Evolutionary conservation across 805 yeast species (phyloP).

Genomic region (Yarrowia sp.): DNA sequence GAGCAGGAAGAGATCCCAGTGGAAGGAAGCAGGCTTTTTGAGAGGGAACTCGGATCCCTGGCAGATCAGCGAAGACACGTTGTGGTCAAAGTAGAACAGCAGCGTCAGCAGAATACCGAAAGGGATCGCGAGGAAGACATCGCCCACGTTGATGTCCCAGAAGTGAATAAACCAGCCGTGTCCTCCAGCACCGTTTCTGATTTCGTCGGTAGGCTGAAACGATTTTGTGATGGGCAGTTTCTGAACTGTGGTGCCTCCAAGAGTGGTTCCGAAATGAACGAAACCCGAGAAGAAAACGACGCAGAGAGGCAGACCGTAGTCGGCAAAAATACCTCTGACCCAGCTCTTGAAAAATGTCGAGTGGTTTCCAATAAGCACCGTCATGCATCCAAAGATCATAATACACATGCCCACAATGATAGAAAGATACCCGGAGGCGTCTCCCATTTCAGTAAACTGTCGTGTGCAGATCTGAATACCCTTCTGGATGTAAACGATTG

Average conservation of each 20-base stretch:
- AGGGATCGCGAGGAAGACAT: slow-evolving; percentile 87
- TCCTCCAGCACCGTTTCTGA: slow-evolving; percentile 33
- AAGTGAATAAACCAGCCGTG: slow-evolving; percentile 78
- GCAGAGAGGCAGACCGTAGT: slow-evolving; percentile 78
- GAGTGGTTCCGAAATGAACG: slow-evolving; percentile 81
- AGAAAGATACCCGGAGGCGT: slow-evolving; percentile 62
- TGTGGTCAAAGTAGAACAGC: slow-evolving; percentile 91
- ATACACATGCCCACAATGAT: slow-evolving; percentile 72
- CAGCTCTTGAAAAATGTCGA: slow-evolving; percentile 60
- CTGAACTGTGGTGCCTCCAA: slow-evolving; percentile 56
- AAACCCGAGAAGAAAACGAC: slow-evolving; percentile 92
- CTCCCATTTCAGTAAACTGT: slow-evolving; percentile 55
- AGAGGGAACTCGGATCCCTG: slow-evolving; percentile 80
- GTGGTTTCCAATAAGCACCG: slow-evolving; percentile 50
- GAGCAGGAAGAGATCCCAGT: slow-evolving; percentile 82
- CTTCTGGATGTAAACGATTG: slow-evolving; percentile 82
- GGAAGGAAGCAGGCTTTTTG: slow-evolving; percentile 84
- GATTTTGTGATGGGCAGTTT: slow-evolving; percentile 68
- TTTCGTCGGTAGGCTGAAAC: slow-evolving; percentile 63
- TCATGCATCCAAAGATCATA: slow-evolving; percentile 62
- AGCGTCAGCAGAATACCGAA: slow-evolving; percentile 84
- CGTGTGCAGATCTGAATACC: slow-evolving; percentile 77
- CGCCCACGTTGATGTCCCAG: slow-evolving; percentile 69
- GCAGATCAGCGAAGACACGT: slow-evolving; percentile 89
- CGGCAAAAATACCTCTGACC: slow-evolving; percentile 69